These are phyloP conservation scores for Salix purpurea DNA, from an alignment of 345 rosid species.

Conservation along the genomic window DNA sequence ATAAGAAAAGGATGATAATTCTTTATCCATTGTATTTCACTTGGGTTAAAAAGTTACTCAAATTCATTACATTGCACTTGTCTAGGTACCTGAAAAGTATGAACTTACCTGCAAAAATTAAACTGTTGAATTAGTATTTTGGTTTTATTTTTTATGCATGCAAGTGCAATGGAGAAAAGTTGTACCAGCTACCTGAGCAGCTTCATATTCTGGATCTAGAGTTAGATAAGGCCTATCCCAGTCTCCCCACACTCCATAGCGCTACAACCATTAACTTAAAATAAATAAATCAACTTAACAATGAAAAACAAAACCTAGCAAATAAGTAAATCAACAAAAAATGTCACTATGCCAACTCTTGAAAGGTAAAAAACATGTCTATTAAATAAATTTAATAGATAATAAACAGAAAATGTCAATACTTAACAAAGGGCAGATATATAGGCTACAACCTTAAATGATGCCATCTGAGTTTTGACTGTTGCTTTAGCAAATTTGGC, in stretches of 20 bases:
- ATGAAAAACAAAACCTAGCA: background rate
- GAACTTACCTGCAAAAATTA: background rate
- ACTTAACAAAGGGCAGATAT: background rate
- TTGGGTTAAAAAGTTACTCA: background rate
- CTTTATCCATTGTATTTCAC: background rate
- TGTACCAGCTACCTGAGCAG: conserved; percentile 69
- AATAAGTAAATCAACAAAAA: conserved; percentile 2
- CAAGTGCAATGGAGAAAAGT: conserved; percentile 18
- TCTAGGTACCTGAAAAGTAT: background rate
- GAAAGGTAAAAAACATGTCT: background rate
- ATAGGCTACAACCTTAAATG: conserved; percentile 66
- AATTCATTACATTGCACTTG: background rate
- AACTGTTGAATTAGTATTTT: background rate
- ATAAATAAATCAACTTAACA: background rate
- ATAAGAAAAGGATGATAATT: background rate
- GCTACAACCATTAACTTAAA: conserved; percentile 46
- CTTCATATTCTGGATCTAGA: conserved; percentile 93
- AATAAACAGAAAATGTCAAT: background rate
- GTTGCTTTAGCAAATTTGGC: conserved; percentile 91
- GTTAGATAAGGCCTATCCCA: conserved; percentile 86
- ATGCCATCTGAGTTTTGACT: conserved; percentile 86
- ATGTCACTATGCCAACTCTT: background rate
- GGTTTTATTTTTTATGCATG: background rate
- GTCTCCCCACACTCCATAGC: conserved; percentile 95
- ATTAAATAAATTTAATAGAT: background rate